Percentiles rank a stretch among this genome's conserved stretches.
phyloP scores from a whole-genome alignment of 352 stramenopile genomes.

The Globisporangium middletonii region DNA sequence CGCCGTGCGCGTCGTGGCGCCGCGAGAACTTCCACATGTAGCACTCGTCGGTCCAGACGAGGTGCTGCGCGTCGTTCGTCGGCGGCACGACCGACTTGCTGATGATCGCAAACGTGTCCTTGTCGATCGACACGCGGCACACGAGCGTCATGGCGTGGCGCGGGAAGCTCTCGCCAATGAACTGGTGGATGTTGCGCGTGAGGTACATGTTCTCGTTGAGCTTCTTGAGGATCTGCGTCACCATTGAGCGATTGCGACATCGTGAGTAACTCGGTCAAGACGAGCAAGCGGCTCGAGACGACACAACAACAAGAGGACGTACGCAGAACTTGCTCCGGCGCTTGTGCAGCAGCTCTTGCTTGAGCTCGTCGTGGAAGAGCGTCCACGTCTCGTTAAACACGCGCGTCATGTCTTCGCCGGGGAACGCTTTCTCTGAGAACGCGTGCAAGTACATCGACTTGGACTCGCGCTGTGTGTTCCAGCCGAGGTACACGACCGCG shows the following conservation, averaged over 20 bases:
- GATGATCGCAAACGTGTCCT: conserved; percentile 77
- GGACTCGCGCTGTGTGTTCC: conserved; percentile 77
- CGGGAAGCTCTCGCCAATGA: conserved; percentile 82
- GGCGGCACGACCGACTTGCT: conserved; percentile 76
- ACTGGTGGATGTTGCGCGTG: conserved; percentile 84
- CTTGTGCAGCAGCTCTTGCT: conserved; percentile 66
- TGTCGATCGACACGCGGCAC: conserved; percentile 77
- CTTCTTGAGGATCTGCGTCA: conserved; percentile 70
- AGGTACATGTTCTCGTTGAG: conserved; percentile 83
- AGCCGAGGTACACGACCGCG: conserved; percentile 54
- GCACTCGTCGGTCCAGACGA: conserved; percentile 86
- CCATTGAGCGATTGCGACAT: not conserved
- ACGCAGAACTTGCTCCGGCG: conserved; percentile 81
- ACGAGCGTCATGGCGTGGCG: conserved; percentile 80
- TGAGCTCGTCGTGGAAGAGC: conserved; percentile 67
- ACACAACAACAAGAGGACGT: conserved; percentile 19
- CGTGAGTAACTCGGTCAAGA: not conserved
- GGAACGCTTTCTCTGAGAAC: conserved; percentile 70
- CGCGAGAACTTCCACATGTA: conserved; percentile 82
- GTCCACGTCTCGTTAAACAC: conserved; percentile 78
- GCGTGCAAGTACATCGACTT: conserved; percentile 85
- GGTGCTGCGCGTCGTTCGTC: conserved; percentile 74
- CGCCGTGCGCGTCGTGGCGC: conserved; percentile 38
- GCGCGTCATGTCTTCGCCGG: conserved; percentile 59
- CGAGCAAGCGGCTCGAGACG: not conserved